Evolutionary conservation across 805 yeast genomes (phyloP).

Genomic region (Pichia kluyveri): DNA sequence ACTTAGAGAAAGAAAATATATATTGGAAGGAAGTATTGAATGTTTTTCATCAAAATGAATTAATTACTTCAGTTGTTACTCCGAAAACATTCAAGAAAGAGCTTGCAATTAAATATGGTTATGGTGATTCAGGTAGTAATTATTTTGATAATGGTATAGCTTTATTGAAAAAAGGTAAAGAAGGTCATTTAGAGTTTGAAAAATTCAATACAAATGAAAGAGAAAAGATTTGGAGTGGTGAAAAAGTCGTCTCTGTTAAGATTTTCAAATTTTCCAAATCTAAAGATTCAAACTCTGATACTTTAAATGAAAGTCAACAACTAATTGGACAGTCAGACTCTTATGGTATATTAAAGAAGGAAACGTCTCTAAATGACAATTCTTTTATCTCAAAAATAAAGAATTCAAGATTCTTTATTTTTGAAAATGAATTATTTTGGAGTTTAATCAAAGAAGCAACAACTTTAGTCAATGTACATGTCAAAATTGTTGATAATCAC

Average conservation of each 20-base stretch:
- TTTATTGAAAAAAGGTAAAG: slow-evolving; percentile 40
- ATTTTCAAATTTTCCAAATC: slow-evolving; percentile 24
- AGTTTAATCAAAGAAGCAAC: slow-evolving; percentile 73
- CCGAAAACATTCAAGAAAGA: neutral
- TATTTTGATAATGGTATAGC: slow-evolving; percentile 73
- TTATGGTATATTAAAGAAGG: neutral
- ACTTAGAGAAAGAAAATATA: slow-evolving; percentile 48
- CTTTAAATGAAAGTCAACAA: slow-evolving; percentile 6
- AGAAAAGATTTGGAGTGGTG: slow-evolving; percentile 23
- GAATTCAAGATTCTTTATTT: slow-evolving; percentile 62
- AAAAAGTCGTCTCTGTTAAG: slow-evolving; percentile 49
- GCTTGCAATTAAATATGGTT: slow-evolving; percentile 77
- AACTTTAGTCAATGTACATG: slow-evolving; percentile 57
- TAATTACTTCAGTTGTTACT: slow-evolving; percentile 46
- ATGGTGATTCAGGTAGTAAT: slow-evolving; percentile 80
- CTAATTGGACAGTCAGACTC: slow-evolving; percentile 10
- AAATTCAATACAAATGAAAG: slow-evolving; percentile 25
- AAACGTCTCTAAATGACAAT: slow-evolving; percentile 3
- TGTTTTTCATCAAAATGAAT: slow-evolving; percentile 44
- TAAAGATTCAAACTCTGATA: neutral
- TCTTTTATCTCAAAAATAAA: slow-evolving; percentile 46
- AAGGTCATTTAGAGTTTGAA: slow-evolving; percentile 36
- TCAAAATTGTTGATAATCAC: slow-evolving; percentile 53
- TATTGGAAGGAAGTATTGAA: slow-evolving; percentile 54
- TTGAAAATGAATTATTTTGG: slow-evolving; percentile 83